A percentile compares a stretch with the other conserved stretches of the same genome.
These are phyloP conservation scores for Butyriboletus loyo DNA, from an alignment of 768 basidiomycete genomes.

Conservation along the genomic window DNA sequence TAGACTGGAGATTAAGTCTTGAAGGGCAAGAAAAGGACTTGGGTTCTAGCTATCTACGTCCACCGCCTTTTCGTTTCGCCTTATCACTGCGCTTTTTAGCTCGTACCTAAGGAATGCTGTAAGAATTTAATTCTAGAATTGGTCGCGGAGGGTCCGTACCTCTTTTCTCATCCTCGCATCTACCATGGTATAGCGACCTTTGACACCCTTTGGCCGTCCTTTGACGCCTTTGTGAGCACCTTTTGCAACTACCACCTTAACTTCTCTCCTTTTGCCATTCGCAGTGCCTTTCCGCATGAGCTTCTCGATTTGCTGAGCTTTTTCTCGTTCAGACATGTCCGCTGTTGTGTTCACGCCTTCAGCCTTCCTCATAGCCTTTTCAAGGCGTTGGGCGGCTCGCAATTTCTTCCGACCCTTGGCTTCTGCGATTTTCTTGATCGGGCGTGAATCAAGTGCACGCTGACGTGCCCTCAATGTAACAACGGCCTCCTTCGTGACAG, in stretches of 20 bases:
- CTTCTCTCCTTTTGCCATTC: constrained; percentile 66
- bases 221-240: constrained; percentile 86
- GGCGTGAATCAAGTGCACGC: constrained; percentile 91
- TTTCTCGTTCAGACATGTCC: constrained; percentile 93
- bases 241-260: constrained; percentile 90
- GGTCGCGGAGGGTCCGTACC: constrained; percentile 35
- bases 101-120: constrained; percentile 51
- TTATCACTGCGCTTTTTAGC: constrained; percentile 81
- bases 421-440: constrained; percentile 98
- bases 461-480: constrained; percentile 82
- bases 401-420: constrained; percentile 97
- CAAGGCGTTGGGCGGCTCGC: constrained; percentile 77
- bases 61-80: constrained; percentile 51
- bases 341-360: constrained; percentile 85
- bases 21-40: background rate
- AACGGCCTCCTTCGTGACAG: constrained; percentile 96
- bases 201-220: constrained; percentile 93
- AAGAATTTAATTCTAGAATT: constrained; percentile 1
- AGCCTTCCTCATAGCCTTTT: constrained; percentile 94
- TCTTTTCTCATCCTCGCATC: constrained; percentile 94
- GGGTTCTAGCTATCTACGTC: constrained; percentile 33
- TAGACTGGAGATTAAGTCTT: background rate
- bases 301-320: constrained; percentile 90
- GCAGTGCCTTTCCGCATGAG: constrained; percentile 80
- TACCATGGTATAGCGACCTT: constrained; percentile 93